Conservation (phyloP, 2,329 filamentous ascomycete genomes). For the Decorospora gaudefroyi region DNA sequence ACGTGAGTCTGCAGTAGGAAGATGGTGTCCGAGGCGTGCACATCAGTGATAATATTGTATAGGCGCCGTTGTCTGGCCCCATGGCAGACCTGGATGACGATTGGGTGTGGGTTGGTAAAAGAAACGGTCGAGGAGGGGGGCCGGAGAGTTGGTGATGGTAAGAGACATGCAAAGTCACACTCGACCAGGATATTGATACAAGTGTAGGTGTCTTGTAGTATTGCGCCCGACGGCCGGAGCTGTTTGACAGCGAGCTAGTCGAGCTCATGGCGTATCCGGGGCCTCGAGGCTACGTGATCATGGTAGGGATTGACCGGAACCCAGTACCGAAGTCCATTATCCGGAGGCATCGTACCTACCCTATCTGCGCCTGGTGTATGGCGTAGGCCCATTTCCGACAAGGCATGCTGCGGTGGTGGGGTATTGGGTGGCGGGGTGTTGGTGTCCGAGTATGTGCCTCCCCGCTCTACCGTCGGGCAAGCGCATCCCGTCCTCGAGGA, state of each 20-base stretch:
- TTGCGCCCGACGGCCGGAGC: background rate
- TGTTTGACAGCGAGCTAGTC: background rate
- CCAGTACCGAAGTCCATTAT: background rate
- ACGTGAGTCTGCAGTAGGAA: conserved; percentile 2
- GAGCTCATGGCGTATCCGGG: background rate
- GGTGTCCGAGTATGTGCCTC: too few relatives aligned
- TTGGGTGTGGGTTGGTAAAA: background rate
- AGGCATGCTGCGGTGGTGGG: too few relatives aligned
- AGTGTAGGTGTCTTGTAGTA: background rate
- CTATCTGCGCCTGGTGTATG: too few relatives aligned
- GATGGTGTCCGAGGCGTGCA: conserved; percentile 1
- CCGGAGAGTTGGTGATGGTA: background rate
- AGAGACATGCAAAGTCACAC: background rate
- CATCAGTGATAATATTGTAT: conserved; percentile 4
- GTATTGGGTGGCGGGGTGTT: too few relatives aligned
- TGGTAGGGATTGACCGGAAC: background rate
- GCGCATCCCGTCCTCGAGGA: too few relatives aligned
- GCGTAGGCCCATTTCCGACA: too few relatives aligned
- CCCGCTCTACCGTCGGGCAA: too few relatives aligned
- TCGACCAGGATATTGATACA: background rate
- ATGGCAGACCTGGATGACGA: background rate
- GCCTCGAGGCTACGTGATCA: background rate
- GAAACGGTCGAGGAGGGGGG: background rate
- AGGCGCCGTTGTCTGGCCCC: background rate
- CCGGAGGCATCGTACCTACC: background rate